These are phyloP conservation scores for Backusella tarrabulga DNA, from an alignment of 192 early-diverging fungal genomes.

Conservation along the genomic window DNA sequence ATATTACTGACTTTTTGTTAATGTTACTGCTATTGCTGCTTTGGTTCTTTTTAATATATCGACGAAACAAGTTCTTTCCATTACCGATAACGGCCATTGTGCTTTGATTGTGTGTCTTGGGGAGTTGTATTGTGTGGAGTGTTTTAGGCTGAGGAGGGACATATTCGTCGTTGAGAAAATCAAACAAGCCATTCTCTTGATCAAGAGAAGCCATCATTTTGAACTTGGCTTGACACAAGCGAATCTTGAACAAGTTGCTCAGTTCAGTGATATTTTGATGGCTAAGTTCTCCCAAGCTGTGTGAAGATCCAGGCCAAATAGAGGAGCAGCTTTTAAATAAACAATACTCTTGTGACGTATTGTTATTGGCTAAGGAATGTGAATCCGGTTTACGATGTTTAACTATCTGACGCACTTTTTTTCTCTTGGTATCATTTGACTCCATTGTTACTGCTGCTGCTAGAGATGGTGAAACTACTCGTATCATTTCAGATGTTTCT, in stretches of 20 bases:
- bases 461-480: background rate
- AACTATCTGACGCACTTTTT: background rate
- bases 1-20: background rate
- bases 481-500: background rate
- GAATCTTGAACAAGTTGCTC: conserved; percentile 6
- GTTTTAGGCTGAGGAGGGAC: background rate
- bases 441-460: background rate
- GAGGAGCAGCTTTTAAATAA: conserved; percentile 5
- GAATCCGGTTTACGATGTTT: background rate
- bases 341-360: conserved; percentile 5
- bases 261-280: conserved; percentile 8
- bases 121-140: background rate
- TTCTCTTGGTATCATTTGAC: background rate
- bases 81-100: conserved; percentile 1
- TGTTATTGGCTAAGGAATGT: conserved; percentile 1
- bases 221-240: conserved; percentile 15
- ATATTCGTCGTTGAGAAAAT: background rate
- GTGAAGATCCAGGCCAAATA: conserved; percentile 6
- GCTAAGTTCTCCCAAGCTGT: conserved; percentile 7
- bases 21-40: background rate
- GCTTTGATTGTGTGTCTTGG: background rate
- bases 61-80: conserved; percentile 9
- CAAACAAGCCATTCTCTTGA: background rate
- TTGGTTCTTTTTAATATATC: background rate
- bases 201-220: conserved; percentile 16